Evolutionary conservation across 176 grass and related monocot genomes (phyloP), one percentile per base, ranked within the genome.

Genomic region (Elaeis guineensis): DNA sequence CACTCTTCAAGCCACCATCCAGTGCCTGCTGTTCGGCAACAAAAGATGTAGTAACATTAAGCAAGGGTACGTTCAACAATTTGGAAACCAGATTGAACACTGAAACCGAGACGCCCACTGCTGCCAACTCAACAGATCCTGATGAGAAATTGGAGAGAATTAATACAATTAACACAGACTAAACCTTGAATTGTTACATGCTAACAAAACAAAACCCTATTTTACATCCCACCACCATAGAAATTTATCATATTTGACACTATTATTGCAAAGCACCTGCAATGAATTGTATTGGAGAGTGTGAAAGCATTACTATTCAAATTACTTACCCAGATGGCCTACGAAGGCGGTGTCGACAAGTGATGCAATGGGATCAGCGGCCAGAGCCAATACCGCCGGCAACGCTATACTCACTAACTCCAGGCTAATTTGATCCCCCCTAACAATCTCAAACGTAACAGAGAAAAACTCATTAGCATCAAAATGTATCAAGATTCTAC

Each of bases 81-180:
- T 90, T 96, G 19, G 91, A 96, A 0, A 96, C 91, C 80, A 96
- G 66, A 79, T 96, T 96, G 66, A 96, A 96, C 16, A 85, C 48
- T 17, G 91, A 90, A 52, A 84, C 54, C 0, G 91, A 96, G 24
- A 79, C 91, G 17, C 91, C 91, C 58, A 90, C 72, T 18, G 91
- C 91, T 17, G 86, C 91, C 58, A 90, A 67, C 63, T 96, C 72
- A 58, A 66, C 60, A 0, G 91, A 87, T 17, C 91, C 91, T 95
- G 80, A 62, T 1, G 21, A 60, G 5, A 66, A 22, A 54, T 14
- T 74, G 35, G 9, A 44, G 35, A 14, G 35, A 44, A 12, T 44
- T 3, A 44, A 44, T 12, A 44, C 11, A 44, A 44, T 44, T 14
- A 9, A 44, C 35, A 44, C 35, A 2, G 11, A 12, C 32, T 12